A percentile compares a stretch with the other conserved stretches of the same genome.
These are phyloP conservation scores for Kodamaea nitidulidarum DNA, from an alignment of 805 yeast species.

Conservation along the genomic window DNA sequence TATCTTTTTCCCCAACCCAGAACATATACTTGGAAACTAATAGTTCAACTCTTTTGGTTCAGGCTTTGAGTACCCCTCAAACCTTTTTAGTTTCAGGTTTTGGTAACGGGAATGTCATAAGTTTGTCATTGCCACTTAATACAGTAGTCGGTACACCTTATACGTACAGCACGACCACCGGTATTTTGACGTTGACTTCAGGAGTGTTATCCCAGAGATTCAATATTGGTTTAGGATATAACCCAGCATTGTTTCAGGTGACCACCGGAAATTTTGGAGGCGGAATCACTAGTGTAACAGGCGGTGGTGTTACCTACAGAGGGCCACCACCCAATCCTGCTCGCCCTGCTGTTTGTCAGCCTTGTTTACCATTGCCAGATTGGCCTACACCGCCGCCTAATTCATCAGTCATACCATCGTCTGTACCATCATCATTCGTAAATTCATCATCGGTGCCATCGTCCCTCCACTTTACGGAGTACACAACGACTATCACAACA, in stretches of 20 bases:
- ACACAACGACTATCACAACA: constrained; percentile 16
- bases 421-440: too few species aligned
- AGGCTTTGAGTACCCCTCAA: constrained; percentile 16
- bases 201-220: constrained; percentile 9
- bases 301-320: constrained; percentile 11
- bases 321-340: constrained; percentile 11
- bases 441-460: background rate
- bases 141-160: constrained; percentile 1
- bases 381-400: constrained; percentile 4
- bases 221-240: constrained; percentile 12
- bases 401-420: background rate
- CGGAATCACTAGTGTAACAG: constrained; percentile 3
- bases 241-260: constrained; percentile 6
- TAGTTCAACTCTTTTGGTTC: constrained; percentile 10
- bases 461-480: constrained; percentile 8
- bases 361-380: constrained; percentile 8
- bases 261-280: constrained; percentile 7
- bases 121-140: constrained; percentile 15
- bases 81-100: constrained; percentile 23
- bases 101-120: constrained; percentile 26
- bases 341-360: constrained; percentile 8
- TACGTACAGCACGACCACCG: constrained; percentile 11
- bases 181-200: constrained; percentile 18
- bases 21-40: constrained; percentile 12
- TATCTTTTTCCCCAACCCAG: constrained; percentile 9